Evolutionary conservation across 2,329 filamentous ascomycete genomes (phyloP).

Genomic region (Apiospora sp.): DNA sequence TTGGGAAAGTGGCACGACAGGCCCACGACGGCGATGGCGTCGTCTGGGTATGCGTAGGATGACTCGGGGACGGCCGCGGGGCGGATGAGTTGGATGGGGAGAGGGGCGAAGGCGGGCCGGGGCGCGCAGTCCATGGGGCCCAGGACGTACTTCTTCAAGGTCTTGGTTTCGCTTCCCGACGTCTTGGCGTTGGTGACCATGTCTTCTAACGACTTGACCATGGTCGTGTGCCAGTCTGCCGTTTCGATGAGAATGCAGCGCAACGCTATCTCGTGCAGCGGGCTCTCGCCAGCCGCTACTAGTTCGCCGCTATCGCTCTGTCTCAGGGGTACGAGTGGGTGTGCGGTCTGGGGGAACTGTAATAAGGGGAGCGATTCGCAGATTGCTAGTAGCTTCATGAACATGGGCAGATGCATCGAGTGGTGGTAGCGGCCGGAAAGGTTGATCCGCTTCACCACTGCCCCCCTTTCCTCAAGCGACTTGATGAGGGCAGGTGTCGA

Average conservation of each 20-base stretch:
- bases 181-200: not conserved
- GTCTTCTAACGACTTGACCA: not conserved
- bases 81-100: not conserved
- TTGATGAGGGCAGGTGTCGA: not conserved
- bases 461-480: slow-evolving; percentile 3
- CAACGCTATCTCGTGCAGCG: not conserved
- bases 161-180: not conserved
- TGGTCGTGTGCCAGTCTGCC: slow-evolving; percentile 16
- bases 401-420: not conserved
- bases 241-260: slow-evolving; percentile 19
- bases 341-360: not conserved
- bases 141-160: not conserved
- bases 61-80: not conserved
- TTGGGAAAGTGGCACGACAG: slow-evolving; percentile 46
- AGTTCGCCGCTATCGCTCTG: slow-evolving; percentile 1
- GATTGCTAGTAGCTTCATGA: not conserved
- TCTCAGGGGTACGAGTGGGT: slow-evolving; percentile 8
- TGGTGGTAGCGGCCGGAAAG: slow-evolving; percentile 12
- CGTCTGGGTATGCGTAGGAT: not conserved
- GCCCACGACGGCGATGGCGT: slow-evolving; percentile 49
- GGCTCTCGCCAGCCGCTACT: not conserved
- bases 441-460: slow-evolving; percentile 2
- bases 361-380: not conserved
- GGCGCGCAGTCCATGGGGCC: slow-evolving; percentile 16
- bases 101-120: not conserved